phyloP scores from a whole-genome alignment of 768 basidiomycete species.

The Amanita exitialis region DNA sequence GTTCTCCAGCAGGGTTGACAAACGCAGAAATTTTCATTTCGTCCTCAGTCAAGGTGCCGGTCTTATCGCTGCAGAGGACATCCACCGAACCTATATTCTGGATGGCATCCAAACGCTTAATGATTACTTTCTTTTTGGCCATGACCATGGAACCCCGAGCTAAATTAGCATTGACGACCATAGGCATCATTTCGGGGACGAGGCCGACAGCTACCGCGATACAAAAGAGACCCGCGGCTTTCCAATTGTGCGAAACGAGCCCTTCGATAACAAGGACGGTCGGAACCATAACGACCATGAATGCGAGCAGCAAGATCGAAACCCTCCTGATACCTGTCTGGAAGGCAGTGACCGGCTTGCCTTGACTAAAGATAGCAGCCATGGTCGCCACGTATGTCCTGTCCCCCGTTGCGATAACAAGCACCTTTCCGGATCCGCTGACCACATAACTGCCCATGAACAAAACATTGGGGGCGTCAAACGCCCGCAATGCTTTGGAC shows the following conservation, averaged over 20 bases:
- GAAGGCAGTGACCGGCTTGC: conserved; percentile 21
- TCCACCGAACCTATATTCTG: conserved; percentile 51
- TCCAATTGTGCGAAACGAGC: background rate
- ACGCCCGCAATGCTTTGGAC: conserved; percentile 16
- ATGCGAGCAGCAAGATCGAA: conserved; percentile 13
- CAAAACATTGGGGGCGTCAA: conserved; percentile 22
- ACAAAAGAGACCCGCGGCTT: conserved; percentile 16
- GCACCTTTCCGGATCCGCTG: conserved; percentile 19
- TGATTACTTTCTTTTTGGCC: conserved; percentile 48
- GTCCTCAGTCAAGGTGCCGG: conserved; percentile 40
- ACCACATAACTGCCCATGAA: conserved; percentile 23
- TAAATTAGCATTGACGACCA: conserved; percentile 47
- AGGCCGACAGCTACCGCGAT: conserved; percentile 29
- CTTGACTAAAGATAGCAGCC: conserved; percentile 20
- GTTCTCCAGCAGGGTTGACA: conserved; percentile 8
- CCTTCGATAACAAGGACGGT: background rate
- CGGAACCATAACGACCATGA: conserved; percentile 3
- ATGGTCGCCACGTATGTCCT: conserved; percentile 25
- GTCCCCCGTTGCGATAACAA: conserved; percentile 21
- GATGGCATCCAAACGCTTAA: conserved; percentile 52
- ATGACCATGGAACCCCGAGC: conserved; percentile 47
- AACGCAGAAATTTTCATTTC: conserved; percentile 13
- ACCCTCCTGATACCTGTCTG: conserved; percentile 19
- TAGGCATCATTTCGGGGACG: conserved; percentile 32
- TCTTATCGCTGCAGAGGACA: conserved; percentile 54